Conservation (phyloP, 2,329 filamentous ascomycete genomes). For the Xylariaceae sp. region DNA sequence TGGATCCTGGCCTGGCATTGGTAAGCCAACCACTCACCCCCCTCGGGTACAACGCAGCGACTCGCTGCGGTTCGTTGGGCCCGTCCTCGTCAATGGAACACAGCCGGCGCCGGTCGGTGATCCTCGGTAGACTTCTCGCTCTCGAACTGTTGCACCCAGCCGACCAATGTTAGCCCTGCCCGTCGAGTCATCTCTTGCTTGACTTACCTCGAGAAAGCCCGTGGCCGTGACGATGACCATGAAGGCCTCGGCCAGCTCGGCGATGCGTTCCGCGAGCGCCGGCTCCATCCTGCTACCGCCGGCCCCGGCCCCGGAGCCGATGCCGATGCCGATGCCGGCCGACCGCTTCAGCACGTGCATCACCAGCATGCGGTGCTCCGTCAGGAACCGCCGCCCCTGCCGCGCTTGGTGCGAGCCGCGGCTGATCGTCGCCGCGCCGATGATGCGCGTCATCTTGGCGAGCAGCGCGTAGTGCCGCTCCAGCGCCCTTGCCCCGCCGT, state of each 20-base stretch:
- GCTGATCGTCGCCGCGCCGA: slow-evolving; percentile 73
- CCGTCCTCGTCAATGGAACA: slow-evolving; percentile 4
- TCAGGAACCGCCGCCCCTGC: slow-evolving; percentile 72
- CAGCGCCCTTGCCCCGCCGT: slow-evolving; percentile 62
- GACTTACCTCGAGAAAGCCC: slow-evolving; percentile 73
- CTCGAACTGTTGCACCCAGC: slow-evolving; percentile 21
- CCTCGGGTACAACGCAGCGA: neutral
- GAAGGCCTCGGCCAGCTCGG: slow-evolving; percentile 76
- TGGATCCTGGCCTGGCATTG: too few species aligned
- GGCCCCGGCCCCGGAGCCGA: too few species aligned
- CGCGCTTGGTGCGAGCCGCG: slow-evolving; percentile 76
- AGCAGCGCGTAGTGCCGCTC: slow-evolving; percentile 80
- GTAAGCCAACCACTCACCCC: too few species aligned
- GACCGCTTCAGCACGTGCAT: slow-evolving; percentile 86
- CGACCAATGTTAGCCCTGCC: too few species aligned
- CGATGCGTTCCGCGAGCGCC: slow-evolving; percentile 52
- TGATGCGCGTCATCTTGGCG: slow-evolving; percentile 69
- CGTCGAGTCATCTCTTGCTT: too few species aligned
- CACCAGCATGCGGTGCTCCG: slow-evolving; percentile 75
- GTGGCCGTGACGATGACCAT: slow-evolving; percentile 77
- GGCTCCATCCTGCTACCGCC: slow-evolving; percentile 29
- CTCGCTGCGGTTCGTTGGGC: neutral
- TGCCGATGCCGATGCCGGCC: slow-evolving; percentile 60
- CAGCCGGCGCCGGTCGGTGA: slow-evolving; percentile 9
- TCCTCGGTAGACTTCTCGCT: slow-evolving; percentile 17